Conservation (phyloP, 2,329 filamentous ascomycete genomes). For the Colletotrichum abscissum region DNA sequence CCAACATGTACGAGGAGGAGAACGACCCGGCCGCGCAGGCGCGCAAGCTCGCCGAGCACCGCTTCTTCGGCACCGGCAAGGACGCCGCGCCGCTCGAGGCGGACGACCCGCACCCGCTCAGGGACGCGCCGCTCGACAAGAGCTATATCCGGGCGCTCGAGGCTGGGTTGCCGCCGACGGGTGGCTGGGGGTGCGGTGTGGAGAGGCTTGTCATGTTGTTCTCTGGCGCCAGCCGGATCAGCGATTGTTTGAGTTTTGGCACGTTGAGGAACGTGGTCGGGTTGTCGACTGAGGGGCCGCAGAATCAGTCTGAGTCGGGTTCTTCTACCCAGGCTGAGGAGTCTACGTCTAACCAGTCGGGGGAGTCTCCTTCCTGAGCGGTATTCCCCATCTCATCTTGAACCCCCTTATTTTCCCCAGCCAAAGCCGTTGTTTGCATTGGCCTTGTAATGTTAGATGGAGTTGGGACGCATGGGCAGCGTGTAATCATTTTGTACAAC, state of each 20-base stretch:
- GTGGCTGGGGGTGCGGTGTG: slow-evolving; percentile 95
- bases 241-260: slow-evolving; percentile 89
- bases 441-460: background rate
- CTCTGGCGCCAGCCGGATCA: slow-evolving; percentile 80
- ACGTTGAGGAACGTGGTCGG: slow-evolving; percentile 77
- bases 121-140: slow-evolving; percentile 72
- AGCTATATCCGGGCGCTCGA: slow-evolving; percentile 87
- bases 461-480: background rate
- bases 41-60: slow-evolving; percentile 77
- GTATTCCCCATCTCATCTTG: too few relatives aligned
- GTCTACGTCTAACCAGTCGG: too few relatives aligned
- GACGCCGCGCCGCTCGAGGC: slow-evolving; percentile 33
- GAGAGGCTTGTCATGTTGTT: slow-evolving; percentile 95
- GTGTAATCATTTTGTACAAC: slow-evolving; percentile 16
- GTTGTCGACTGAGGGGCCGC: slow-evolving; percentile 50
- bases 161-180: slow-evolving; percentile 92
- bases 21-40: slow-evolving; percentile 91
- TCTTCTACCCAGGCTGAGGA: too few relatives aligned
- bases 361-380: background rate
- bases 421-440: background rate
- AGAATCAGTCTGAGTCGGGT: background rate
- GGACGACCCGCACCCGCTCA: slow-evolving; percentile 48
- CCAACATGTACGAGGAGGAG: slow-evolving; percentile 99
- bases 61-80: slow-evolving; percentile 48
- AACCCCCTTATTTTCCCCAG: background rate